A percentile compares a stretch with the other conserved stretches of the same genome.
Evolutionary conservation across 257 asterid species (phyloP).

Genomic region (Gentiana straminea): DNA sequence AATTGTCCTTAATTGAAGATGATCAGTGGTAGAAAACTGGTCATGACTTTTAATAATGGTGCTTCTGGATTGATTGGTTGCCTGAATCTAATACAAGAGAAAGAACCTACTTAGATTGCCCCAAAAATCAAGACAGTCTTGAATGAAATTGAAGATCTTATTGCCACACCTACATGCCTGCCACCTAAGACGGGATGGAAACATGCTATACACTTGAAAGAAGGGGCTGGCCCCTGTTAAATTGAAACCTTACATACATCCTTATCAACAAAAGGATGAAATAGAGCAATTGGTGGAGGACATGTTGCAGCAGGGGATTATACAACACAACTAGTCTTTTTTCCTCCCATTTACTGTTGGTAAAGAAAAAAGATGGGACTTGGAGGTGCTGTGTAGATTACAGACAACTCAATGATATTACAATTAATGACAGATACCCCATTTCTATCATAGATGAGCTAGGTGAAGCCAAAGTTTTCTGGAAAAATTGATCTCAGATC

Average conservation of each 20-base stretch:
- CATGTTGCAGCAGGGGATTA: neutral
- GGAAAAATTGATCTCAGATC: neutral
- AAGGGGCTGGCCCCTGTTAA: neutral
- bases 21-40: too few species aligned
- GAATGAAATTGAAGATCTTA: too few species aligned
- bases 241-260: neutral
- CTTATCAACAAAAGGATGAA: neutral
- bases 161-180: neutral
- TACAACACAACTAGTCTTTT: neutral
- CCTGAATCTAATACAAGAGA: too few species aligned
- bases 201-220: neutral
- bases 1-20: too few species aligned
- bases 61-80: too few species aligned
- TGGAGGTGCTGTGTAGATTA: neutral
- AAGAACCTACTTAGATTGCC: too few species aligned
- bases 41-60: too few species aligned
- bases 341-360: neutral
- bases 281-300: neutral
- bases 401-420: neutral
- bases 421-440: neutral
- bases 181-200: neutral
- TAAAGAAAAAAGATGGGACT: neutral
- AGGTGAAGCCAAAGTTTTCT: too few species aligned
- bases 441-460: neutral
- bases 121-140: too few species aligned